A percentile compares a stretch with the other conserved stretches of the same genome.
Conservation (phyloP, 495 filamentous ascomycete species). For the Aspergillus asperescens region DNA sequence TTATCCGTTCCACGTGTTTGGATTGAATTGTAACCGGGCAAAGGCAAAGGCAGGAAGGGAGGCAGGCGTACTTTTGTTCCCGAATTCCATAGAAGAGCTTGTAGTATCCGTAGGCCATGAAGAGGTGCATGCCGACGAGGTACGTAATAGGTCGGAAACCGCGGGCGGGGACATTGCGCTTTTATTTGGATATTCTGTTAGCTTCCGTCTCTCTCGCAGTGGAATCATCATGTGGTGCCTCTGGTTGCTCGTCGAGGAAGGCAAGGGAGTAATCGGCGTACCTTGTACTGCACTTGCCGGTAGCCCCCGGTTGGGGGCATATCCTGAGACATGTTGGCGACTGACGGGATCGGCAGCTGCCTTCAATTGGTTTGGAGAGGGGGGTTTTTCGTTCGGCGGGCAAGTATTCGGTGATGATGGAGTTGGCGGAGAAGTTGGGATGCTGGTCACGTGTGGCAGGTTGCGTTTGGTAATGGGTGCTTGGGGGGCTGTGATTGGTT, state of each 20-base stretch:
- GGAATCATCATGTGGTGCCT: background rate
- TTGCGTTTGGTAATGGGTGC: constrained; percentile 34
- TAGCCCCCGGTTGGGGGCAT: constrained; percentile 94
- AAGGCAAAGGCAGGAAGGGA: background rate
- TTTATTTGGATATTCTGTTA: constrained; percentile 30
- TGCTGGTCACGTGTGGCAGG: constrained; percentile 31
- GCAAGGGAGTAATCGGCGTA: constrained; percentile 32
- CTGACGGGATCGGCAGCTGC: constrained; percentile 16
- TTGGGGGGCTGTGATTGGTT: constrained; percentile 29
- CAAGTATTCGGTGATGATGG: constrained; percentile 17
- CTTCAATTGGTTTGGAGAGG: constrained; percentile 23
- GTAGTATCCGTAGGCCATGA: constrained; percentile 89
- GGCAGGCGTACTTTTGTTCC: constrained; percentile 71
- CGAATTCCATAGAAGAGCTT: constrained; percentile 69
- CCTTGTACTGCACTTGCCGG: constrained; percentile 92
- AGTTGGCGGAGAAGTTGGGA: constrained; percentile 33
- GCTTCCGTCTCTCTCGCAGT: background rate
- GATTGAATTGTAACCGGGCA: too few species aligned
- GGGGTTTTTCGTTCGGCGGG: constrained; percentile 15
- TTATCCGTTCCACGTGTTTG: too few species aligned
- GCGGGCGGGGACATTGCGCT: constrained; percentile 87
- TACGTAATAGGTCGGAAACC: constrained; percentile 81
- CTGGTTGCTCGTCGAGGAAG: background rate
- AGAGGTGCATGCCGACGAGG: constrained; percentile 62
- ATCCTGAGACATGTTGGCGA: constrained; percentile 61